These are phyloP conservation scores for Sungouiozyma intestinalis DNA, from an alignment of 805 yeast genomes.

Conservation along the genomic window DNA sequence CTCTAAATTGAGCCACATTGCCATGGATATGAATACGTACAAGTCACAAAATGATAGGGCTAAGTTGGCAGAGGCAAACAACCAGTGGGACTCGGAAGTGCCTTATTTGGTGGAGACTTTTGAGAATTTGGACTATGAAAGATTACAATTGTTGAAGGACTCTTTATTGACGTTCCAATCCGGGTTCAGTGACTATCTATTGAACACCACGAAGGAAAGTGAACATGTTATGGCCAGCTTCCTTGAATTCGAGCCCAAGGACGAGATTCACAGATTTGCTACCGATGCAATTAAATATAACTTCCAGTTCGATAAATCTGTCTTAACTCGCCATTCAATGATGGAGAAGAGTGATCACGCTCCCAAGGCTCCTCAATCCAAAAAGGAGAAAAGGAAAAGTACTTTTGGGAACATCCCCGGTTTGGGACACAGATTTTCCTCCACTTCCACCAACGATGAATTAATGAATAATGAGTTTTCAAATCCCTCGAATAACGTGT, in stretches of 20 bases:
- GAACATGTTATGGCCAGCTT: conserved; percentile 60
- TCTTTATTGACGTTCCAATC: conserved; percentile 58
- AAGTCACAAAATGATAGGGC: conserved; percentile 30
- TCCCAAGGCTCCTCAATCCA: not conserved
- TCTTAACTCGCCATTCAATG: not conserved
- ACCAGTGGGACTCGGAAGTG: conserved; percentile 68
- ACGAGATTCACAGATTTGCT: conserved; percentile 50
- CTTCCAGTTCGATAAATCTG: conserved; percentile 10
- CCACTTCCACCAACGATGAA: conserved; percentile 25
- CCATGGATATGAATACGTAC: conserved; percentile 32
- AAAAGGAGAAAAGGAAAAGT: conserved; percentile 18
- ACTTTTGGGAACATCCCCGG: conserved; percentile 14
- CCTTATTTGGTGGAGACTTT: conserved; percentile 67
- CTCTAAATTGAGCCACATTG: conserved; percentile 35
- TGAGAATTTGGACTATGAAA: conserved; percentile 57
- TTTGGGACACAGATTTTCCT: conserved; percentile 18
- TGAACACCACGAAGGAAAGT: conserved; percentile 35
- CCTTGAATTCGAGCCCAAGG: conserved; percentile 50
- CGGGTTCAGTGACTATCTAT: conserved; percentile 43
- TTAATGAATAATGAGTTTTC: conserved; percentile 26
- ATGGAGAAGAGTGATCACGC: not conserved
- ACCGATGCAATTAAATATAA: conserved; percentile 26
- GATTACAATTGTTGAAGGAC: conserved; percentile 53
- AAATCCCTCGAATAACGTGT: conserved; percentile 21
- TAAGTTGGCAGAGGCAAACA: conserved; percentile 36